phyloP scores from a whole-genome alignment of 441 rosid species.

The Populus hybrid region DNA sequence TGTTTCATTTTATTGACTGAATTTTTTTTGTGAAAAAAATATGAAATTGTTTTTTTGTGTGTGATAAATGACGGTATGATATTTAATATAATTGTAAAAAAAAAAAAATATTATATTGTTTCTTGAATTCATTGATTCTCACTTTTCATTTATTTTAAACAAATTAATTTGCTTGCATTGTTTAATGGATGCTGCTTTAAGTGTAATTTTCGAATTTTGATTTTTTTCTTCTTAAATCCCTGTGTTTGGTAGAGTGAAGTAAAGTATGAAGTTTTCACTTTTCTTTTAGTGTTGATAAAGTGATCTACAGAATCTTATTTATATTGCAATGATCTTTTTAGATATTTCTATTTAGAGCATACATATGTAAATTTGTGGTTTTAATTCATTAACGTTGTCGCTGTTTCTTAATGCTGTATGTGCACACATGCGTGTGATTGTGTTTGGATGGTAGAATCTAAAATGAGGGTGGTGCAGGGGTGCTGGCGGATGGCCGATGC shows the following conservation, averaged over 20 bases:
- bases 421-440: not conserved
- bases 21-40: no score
- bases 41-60: no score
- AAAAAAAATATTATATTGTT: no score
- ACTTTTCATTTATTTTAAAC: no score
- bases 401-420: not conserved
- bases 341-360: not conserved
- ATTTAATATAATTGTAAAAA: no score
- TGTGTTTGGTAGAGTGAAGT: not conserved
- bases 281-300: not conserved
- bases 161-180: not conserved
- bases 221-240: not conserved
- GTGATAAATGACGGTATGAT: not conserved
- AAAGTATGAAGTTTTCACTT: not conserved
- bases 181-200: no score
- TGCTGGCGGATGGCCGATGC: constrained; percentile 68
- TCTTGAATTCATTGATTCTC: no score
- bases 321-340: not conserved
- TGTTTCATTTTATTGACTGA: no score
- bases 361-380: not conserved
- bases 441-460: not conserved
- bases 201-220: not conserved
- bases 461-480: constrained; percentile 36
- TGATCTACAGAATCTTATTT: not conserved
- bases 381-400: not conserved